Percentiles rank a stretch among this genome's conserved stretches.
phyloP scores from a whole-genome alignment of 495 filamentous ascomycete species.

The Monascus purpureus region DNA sequence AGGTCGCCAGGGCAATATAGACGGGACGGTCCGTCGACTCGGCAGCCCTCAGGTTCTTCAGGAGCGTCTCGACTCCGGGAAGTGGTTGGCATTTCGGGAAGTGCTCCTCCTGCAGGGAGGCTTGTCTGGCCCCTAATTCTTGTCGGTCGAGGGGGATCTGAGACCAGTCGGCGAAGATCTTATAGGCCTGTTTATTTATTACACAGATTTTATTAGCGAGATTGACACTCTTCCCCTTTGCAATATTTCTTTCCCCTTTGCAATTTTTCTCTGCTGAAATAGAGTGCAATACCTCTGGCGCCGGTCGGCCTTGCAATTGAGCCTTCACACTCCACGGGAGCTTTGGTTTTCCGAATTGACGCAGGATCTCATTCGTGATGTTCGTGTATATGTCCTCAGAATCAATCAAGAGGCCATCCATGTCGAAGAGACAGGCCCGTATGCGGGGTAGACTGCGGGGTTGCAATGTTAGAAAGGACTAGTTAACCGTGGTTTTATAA shows the following conservation, averaged over 20 bases:
- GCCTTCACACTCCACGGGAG: conserved; percentile 94
- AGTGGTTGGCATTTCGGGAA: conserved; percentile 66
- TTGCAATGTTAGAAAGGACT: conserved; percentile 5
- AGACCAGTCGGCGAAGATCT: conserved; percentile 71
- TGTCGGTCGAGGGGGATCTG: conserved; percentile 60
- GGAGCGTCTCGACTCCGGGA: conserved; percentile 60
- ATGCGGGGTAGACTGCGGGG: conserved; percentile 54
- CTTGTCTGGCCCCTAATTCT: conserved; percentile 45
- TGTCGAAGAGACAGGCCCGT: conserved; percentile 92
- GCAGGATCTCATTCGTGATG: conserved; percentile 69
- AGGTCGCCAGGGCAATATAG: conserved; percentile 79
- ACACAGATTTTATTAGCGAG: no score
- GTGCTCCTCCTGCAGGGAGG: conserved; percentile 46
- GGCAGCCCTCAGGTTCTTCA: conserved; percentile 36
- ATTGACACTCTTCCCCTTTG: no score
- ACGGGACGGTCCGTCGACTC: conserved; percentile 28
- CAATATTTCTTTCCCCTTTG: no score
- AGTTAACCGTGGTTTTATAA: no score
- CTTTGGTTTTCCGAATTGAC: conserved; percentile 50
- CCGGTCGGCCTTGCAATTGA: conserved; percentile 83
- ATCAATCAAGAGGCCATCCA: conserved; percentile 92
- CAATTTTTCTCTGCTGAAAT: neutral
- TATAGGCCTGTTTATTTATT: conserved; percentile 21
- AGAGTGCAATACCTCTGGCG: conserved; percentile 38
- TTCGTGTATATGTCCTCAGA: conserved; percentile 85